These are phyloP conservation scores for Cadophora sp. DNA, from an alignment of 2,329 filamentous ascomycete genomes.

Conservation along the genomic window DNA sequence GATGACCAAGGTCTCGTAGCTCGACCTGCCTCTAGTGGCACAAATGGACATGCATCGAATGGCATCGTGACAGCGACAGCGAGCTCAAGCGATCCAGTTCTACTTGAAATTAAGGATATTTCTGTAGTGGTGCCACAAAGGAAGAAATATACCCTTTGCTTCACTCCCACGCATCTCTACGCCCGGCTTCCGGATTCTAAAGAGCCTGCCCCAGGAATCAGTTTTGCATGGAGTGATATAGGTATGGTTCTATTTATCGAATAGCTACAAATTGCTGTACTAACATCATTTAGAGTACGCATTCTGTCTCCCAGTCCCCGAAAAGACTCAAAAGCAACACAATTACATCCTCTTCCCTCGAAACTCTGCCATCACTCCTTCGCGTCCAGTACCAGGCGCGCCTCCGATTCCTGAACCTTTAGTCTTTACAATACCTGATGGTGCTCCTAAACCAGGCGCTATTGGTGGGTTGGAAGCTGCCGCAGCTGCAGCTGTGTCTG, in stretches of 20 bases:
- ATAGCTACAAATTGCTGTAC: background rate
- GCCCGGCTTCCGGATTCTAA: constrained; percentile 60
- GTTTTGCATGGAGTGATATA: constrained; percentile 67
- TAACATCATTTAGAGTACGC: constrained; percentile 55
- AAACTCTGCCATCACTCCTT: constrained; percentile 57
- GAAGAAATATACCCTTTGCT: constrained; percentile 71
- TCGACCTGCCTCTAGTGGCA: constrained; percentile 35
- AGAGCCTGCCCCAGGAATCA: constrained; percentile 58
- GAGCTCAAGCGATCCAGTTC: constrained; percentile 55
- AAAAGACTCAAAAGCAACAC: constrained; percentile 69
- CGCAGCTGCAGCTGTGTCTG: constrained; percentile 60
- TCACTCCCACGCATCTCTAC: constrained; percentile 65
- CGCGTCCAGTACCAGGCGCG: constrained; percentile 52
- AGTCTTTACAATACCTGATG: constrained; percentile 67
- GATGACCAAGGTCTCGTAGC: constrained; percentile 38
- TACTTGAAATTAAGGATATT: constrained; percentile 69
- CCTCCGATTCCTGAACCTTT: constrained; percentile 58
- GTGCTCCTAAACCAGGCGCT: constrained; percentile 65
- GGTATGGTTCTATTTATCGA: constrained; percentile 51
- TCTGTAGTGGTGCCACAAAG: constrained; percentile 71
- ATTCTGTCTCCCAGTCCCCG: constrained; percentile 70
- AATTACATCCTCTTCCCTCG: constrained; percentile 70
- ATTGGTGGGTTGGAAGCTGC: constrained; percentile 58
- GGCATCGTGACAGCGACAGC: constrained; percentile 27
- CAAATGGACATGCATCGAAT: constrained; percentile 21